phyloP scores from a whole-genome alignment of 805 yeast genomes.

The Myxozyma mucilagina region DNA sequence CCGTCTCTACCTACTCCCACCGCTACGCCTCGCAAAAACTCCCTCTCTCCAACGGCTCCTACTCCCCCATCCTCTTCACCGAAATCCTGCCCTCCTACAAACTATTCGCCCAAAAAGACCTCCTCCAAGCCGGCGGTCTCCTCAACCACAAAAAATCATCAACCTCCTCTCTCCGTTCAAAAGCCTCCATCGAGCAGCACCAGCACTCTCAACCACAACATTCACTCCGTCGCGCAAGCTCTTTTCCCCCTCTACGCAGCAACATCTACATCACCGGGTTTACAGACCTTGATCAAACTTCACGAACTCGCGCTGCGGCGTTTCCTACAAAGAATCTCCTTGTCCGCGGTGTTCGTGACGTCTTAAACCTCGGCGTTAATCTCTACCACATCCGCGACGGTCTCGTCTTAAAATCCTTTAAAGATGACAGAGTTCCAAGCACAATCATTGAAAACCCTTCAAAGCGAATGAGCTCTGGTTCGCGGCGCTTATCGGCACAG shows the following conservation, averaged over 20 bases:
- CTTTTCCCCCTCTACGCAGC: constrained; percentile 41
- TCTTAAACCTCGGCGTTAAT: constrained; percentile 60
- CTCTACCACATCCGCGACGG: constrained; percentile 57
- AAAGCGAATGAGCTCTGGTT: constrained; percentile 45
- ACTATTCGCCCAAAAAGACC: constrained; percentile 48
- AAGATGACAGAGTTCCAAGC: constrained; percentile 45
- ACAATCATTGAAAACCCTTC: constrained; percentile 49
- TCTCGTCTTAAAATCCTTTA: constrained; percentile 59
- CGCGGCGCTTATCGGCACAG: constrained; percentile 39
- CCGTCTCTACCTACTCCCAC: constrained; percentile 50
- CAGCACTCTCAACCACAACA: background rate
- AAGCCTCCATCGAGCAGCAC: constrained; percentile 16
- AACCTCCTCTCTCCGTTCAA: constrained; percentile 51
- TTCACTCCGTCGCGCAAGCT: constrained; percentile 39
- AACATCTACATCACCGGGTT: constrained; percentile 48
- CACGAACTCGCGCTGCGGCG: constrained; percentile 40
- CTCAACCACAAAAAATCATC: constrained; percentile 40
- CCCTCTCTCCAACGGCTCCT: constrained; percentile 62
- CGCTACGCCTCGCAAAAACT: constrained; percentile 51
- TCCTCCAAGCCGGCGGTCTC: constrained; percentile 25
- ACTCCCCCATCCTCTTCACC: constrained; percentile 65
- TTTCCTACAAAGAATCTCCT: constrained; percentile 47
- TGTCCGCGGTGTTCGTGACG: constrained; percentile 59
- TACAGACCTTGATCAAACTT: constrained; percentile 47
- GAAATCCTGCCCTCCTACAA: constrained; percentile 56